A percentile compares a stretch with the other conserved stretches of the same genome.
Evolutionary conservation across 345 rosid species (phyloP).

Genomic region (Bruguiera parviflora): DNA sequence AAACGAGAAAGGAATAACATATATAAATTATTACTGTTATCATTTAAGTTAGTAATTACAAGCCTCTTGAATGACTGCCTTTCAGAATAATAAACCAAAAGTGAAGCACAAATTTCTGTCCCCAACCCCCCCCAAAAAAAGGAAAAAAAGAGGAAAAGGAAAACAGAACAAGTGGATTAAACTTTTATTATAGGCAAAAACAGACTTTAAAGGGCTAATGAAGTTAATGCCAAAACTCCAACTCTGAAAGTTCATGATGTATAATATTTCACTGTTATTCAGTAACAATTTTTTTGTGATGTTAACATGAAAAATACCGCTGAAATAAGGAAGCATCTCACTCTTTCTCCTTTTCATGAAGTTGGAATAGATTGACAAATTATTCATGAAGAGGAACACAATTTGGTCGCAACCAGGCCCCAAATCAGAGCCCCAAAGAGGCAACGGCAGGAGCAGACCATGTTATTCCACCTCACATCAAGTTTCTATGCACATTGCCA

Average conservation of each 20-base stretch:
- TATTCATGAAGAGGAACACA: no score
- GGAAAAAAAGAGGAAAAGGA: neutral
- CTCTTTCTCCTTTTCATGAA: no score
- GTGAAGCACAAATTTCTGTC: neutral
- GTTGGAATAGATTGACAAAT: no score
- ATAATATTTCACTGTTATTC: no score
- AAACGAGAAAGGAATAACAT: constrained; percentile 10
- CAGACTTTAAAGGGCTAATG: no score
- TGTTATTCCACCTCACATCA: neutral
- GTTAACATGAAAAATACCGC: no score
- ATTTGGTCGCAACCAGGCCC: constrained; percentile 1
- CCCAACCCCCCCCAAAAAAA: no score
- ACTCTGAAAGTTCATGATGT: no score
- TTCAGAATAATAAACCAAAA: neutral
- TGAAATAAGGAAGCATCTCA: no score
- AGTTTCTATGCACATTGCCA: constrained; percentile 2
- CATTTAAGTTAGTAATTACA: neutral
- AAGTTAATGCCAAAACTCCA: neutral
- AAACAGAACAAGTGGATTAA: neutral
- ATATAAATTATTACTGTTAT: neutral
- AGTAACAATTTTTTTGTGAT: no score
- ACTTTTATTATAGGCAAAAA: no score
- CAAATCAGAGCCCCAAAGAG: neutral
- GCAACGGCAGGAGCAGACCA: neutral
- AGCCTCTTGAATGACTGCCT: neutral